Percentiles rank a stretch among this genome's conserved stretches.
Conservation (phyloP, 2,329 filamentous ascomycete species). For the Claviceps paspali region DNA sequence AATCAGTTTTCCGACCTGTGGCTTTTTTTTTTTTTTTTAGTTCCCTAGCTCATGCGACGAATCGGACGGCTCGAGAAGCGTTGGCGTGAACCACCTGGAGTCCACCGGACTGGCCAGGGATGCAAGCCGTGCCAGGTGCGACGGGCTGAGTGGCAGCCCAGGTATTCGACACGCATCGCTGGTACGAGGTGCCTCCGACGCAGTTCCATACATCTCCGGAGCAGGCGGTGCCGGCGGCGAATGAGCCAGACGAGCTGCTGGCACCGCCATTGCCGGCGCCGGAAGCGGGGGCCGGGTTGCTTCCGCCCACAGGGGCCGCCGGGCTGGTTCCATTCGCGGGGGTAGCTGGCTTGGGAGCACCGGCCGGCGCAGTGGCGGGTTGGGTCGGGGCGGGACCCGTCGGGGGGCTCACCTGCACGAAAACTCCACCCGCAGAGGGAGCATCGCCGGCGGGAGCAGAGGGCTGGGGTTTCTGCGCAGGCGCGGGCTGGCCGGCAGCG, state of each 20-base stretch:
- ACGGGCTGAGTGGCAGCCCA: constrained; percentile 31
- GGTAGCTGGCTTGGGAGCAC: constrained; percentile 8
- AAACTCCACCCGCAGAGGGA: constrained; percentile 21
- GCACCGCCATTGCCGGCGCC: constrained; percentile 8
- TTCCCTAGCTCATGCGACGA: too few relatives aligned
- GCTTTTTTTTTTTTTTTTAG: too few relatives aligned
- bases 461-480: background rate
- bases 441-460: background rate
- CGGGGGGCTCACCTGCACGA: constrained; percentile 17
- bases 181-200: constrained; percentile 32
- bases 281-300: constrained; percentile 8
- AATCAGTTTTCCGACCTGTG: too few relatives aligned
- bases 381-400: background rate
- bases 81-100: constrained; percentile 19
- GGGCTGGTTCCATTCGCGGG: constrained; percentile 8
- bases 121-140: constrained; percentile 31
- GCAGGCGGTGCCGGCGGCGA: constrained; percentile 30
- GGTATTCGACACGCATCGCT: constrained; percentile 37
- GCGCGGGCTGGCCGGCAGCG: background rate
- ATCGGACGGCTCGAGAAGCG: constrained; percentile 14
- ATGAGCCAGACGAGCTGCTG: constrained; percentile 14
- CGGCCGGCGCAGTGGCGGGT: background rate
- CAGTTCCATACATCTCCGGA: constrained; percentile 40
- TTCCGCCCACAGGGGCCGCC: constrained; percentile 5
- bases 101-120: constrained; percentile 14